These are phyloP conservation scores for Trichoderma orchidacearum DNA, from an alignment of 495 filamentous ascomycete species.

Conservation along the genomic window DNA sequence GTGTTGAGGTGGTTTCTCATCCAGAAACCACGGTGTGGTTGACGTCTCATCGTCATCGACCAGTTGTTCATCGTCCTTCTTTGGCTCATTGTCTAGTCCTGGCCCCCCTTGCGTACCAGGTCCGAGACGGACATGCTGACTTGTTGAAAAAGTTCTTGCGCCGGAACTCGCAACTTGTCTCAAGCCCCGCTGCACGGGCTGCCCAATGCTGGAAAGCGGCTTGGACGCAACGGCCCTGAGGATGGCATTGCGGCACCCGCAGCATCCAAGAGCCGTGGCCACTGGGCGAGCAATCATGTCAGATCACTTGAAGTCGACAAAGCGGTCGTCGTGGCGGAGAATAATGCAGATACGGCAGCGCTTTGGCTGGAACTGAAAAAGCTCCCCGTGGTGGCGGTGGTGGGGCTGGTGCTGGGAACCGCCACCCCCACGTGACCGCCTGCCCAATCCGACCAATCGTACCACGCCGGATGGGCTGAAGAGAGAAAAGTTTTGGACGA, in stretches of 20 bases:
- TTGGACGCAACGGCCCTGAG: not conserved
- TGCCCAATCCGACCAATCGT: not conserved
- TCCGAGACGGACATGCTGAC: not conserved
- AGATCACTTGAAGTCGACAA: not conserved
- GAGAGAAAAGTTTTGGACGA: not conserved
- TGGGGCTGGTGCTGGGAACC: not conserved
- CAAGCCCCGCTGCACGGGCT: not conserved
- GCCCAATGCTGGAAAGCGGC: not conserved
- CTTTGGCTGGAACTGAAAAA: not conserved
- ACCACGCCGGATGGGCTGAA: not conserved
- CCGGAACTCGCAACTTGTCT: not conserved
- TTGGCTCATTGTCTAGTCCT: not conserved
- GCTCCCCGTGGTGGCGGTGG: not conserved
- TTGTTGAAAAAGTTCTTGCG: not conserved
- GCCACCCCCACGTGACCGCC: not conserved
- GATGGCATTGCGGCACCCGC: not conserved
- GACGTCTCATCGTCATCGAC: not conserved
- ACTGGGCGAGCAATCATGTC: conserved; percentile 2
- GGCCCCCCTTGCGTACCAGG: not conserved
- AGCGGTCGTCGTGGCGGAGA: not conserved
- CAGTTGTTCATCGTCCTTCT: not conserved
- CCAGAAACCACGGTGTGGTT: conserved; percentile 69
- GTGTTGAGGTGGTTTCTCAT: conserved; percentile 44
- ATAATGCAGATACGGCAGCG: not conserved
- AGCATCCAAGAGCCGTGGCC: not conserved